Base-by-base conservation (phyloP, 2,329 filamentous ascomycete genomes). In the Paecilomyces niveus region DNA sequence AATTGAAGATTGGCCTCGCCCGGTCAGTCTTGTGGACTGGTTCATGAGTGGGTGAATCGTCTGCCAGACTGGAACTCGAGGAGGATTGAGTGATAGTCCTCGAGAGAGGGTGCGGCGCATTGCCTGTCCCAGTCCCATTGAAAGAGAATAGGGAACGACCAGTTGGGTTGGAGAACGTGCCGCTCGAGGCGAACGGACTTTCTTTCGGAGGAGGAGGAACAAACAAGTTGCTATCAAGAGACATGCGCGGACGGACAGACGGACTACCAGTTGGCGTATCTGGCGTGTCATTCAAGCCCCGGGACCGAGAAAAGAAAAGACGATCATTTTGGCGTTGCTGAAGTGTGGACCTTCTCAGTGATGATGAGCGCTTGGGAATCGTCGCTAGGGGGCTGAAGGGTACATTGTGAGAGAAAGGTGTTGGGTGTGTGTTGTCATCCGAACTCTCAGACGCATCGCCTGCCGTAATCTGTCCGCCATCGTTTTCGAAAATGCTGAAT, bases 51-150 rank as follows among this genome's bases (percentile, higher is more conserved):
- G 81, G 88, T 66, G 85, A 85, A 54, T 93, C 90, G 62, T 92
- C 90, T 0, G 81, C 80, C 51, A 93, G 72, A 68, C 88, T 94
- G 5, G 90, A 93, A 56, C 83, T 85, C 1, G 92, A 95, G 0
- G 90, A 93, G 0, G 92, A 96, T 3, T 92, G 91, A 0, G 90
- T 95, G 65, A 97, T 80, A 0, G 90, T 89, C 62, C 91, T 86
- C 6, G 93, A 96, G 22, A 97, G 80, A 21, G 93, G 93, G 71
- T 97, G 93, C 18, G 89, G 73, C 55, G 68, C 59, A 54, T 73
- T 62, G 64, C 53, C 63, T 68, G 24, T 62, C 67, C 29, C 62
- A 58, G 31, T 29, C 26, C 39, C 39, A 45, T 63, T 63, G 58
- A 69, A 65, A 60, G 72, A 67, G 62, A 75, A 70, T 50, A 75